Evolutionary conservation across 208 protist species (phyloP), one percentile per base, ranked within the genome.

Genomic region (Trypanosomatidae sp.): DNA sequence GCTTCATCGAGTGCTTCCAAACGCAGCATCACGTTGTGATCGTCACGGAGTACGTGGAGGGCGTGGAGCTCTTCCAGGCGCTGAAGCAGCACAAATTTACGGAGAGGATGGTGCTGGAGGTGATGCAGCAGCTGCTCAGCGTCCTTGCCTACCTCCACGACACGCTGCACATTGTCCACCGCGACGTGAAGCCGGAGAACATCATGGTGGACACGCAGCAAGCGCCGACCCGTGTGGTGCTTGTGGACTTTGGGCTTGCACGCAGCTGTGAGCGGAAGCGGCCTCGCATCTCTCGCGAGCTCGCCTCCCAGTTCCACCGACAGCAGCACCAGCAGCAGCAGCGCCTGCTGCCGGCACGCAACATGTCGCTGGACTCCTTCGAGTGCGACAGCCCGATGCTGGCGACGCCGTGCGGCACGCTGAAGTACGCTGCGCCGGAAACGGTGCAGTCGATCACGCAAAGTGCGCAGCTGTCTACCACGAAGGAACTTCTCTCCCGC

Each of bases 141-240:
- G 92, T 86, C 7, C 81, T 98, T 2, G 71, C 74, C 39, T 96
- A 98, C 74, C 76, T 98, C 17, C 94, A 98, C 86, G 74, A 79
- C 56, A 84, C 75, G 1, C 76, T 90, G 25, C 71, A 79, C 49
- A 80, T 97, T 43, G 91, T 97, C 25, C 93, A 97, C 70, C 87
- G 93, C 13, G 93, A 97, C 70, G 82, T 97, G 4, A 97, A 97
- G 71, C 91, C 93, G 1, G 90, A 95, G 66, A 97, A 97, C 79
- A 82, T 97, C 41, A 73, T 97, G 59, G 74, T 97, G 19, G 72
- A 79, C 9, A 80, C 78, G 2, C 62, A 72, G 12, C 68, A 82
- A 71, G 67, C 75, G 33, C 83, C 28, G n/a, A 67, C 55, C 13
- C 82, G 88, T 19, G 84, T 95, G 25, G 91, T 86, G 6, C 75